These are phyloP conservation scores for Cardamine chenopodiifolia DNA, from an alignment of 345 rosid species.

Conservation along the genomic window DNA sequence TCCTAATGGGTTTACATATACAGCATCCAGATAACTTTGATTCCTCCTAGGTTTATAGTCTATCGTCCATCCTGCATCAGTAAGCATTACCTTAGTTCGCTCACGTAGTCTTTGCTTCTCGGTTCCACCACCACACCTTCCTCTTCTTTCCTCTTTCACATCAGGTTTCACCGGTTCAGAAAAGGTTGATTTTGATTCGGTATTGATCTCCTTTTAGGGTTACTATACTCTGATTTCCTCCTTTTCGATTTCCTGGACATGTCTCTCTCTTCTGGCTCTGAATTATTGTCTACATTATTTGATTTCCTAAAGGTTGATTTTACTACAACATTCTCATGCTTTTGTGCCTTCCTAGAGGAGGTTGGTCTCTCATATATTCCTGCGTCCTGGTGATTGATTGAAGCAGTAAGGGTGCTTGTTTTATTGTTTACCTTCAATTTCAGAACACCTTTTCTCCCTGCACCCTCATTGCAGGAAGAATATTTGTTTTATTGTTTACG, in stretches of 20 bases:
- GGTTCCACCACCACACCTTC: constrained; percentile 84
- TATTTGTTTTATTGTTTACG: constrained; percentile 53
- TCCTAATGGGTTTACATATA: constrained; percentile 85
- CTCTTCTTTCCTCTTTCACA: constrained; percentile 57
- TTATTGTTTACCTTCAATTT: constrained; percentile 72
- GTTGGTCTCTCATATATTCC: constrained; percentile 48
- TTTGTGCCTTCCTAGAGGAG: constrained; percentile 45
- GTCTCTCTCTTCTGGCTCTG: constrained; percentile 61
- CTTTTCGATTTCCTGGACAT: constrained; percentile 47
- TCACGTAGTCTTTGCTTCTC: constrained; percentile 96
- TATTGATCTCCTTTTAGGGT: constrained; percentile 41
- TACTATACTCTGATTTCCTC: constrained; percentile 43
- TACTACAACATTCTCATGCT: constrained; percentile 41
- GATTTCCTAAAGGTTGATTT: constrained; percentile 47
- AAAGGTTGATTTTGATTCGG: constrained; percentile 49
- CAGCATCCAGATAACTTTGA: constrained; percentile 86
- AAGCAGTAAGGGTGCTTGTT: constrained; percentile 41
- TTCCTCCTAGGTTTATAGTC: constrained; percentile 91
- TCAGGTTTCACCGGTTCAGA: constrained; percentile 42
- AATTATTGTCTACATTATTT: constrained; percentile 45
- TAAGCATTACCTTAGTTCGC: constrained; percentile 79
- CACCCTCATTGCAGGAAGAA: constrained; percentile 57
- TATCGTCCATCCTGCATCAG: constrained; percentile 92
- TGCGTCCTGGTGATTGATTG: constrained; percentile 46
- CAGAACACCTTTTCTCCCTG: constrained; percentile 92